These are phyloP conservation scores for Dactylellina cionopaga DNA, from an alignment of 2,329 filamentous ascomycete genomes.

Conservation along the genomic window DNA sequence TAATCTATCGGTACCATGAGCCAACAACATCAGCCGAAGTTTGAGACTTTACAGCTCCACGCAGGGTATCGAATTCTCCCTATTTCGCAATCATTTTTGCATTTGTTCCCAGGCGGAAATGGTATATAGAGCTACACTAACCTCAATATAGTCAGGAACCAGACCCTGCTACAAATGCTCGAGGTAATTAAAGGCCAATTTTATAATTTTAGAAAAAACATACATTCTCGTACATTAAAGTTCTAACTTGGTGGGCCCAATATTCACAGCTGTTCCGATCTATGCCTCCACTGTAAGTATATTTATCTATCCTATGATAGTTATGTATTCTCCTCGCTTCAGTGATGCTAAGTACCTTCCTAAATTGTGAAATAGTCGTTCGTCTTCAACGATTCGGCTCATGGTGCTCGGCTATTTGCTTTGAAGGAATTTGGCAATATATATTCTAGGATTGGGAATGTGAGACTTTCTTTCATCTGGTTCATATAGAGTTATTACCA, in stretches of 20 bases:
- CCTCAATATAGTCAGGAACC: conserved; percentile 74
- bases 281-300: conserved; percentile 82
- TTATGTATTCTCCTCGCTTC: background rate
- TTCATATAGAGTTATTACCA: background rate
- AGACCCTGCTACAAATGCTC: conserved; percentile 80
- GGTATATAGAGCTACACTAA: no score
- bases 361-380: conserved; percentile 71
- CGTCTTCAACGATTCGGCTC: conserved; percentile 94
- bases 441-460: conserved; percentile 96
- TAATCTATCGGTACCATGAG: conserved; percentile 15
- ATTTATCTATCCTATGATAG: background rate
- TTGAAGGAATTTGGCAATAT: conserved; percentile 98
- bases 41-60: conserved; percentile 87
- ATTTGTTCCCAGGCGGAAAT: no score
- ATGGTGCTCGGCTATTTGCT: conserved; percentile 92
- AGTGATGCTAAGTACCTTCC: conserved; percentile 23
- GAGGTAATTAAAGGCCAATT: conserved; percentile 27
- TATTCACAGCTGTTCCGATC: conserved; percentile 83
- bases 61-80: no score
- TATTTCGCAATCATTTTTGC: conserved; percentile 56
- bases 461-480: conserved; percentile 61
- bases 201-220: background rate
- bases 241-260: background rate
- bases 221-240: background rate
- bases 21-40: conserved; percentile 65